Evolutionary conservation across 768 basidiomycete species (phyloP).

Genomic region (Gelatoporia subvermispora): DNA sequence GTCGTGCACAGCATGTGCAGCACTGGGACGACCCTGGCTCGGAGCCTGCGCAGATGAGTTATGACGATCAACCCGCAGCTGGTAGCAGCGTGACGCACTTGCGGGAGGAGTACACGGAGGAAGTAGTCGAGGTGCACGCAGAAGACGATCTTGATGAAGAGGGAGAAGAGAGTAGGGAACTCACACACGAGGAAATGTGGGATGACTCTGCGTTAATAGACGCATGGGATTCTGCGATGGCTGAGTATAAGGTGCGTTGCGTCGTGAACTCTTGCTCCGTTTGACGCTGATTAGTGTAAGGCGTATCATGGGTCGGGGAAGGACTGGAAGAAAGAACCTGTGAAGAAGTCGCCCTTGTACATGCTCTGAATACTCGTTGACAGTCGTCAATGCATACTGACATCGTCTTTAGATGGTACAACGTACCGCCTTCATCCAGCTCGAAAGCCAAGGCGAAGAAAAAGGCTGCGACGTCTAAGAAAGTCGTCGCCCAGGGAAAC

Average conservation of each 20-base stretch:
- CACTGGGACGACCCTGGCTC: constrained; percentile 42
- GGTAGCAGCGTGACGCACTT: neutral
- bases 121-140: neutral
- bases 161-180: constrained; percentile 52
- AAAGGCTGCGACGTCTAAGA: neutral
- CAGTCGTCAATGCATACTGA: neutral
- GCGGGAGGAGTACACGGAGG: no score
- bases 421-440: constrained; percentile 41
- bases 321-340: constrained; percentile 65
- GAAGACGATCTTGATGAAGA: constrained; percentile 22
- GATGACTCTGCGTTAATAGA: constrained; percentile 80
- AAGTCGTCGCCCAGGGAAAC: constrained; percentile 3
- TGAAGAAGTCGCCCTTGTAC: constrained; percentile 70
- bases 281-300: constrained; percentile 24
- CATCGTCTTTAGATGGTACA: constrained; percentile 62
- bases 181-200: constrained; percentile 77
- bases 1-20: constrained; percentile 26
- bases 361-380: constrained; percentile 2
- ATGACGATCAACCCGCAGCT: constrained; percentile 24
- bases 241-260: constrained; percentile 63
- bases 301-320: constrained; percentile 65
- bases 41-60: constrained; percentile 22
- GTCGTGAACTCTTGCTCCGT: neutral
- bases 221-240: constrained; percentile 81
- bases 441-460: constrained; percentile 10